Evolutionary conservation across 306 rosid species (phyloP).

Genomic region (Vachellia pachyceras): DNA sequence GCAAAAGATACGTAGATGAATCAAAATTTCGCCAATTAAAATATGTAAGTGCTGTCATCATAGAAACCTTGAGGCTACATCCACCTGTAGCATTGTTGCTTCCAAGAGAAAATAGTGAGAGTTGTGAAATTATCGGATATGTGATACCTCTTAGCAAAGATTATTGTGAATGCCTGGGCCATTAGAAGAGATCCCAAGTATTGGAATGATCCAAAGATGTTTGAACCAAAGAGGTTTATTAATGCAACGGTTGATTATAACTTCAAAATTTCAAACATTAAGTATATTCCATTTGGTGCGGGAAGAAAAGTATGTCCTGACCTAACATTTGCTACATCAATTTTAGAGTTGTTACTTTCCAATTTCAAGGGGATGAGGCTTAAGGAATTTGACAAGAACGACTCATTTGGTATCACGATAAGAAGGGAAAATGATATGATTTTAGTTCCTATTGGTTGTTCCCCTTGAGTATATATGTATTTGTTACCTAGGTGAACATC

Average conservation of each 20-base stretch:
- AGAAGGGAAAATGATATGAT: not conserved
- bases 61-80: not conserved
- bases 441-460: not conserved
- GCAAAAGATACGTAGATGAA: not conserved
- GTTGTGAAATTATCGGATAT: not conserved
- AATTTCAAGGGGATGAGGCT: not conserved
- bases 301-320: not conserved
- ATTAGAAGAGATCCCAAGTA: not conserved
- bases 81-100: not conserved
- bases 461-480: not conserved
- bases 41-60: not conserved
- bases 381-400: not conserved
- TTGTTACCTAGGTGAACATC: too few species aligned
- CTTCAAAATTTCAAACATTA: not conserved
- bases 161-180: not conserved
- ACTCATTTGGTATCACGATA: not conserved
- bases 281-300: not conserved
- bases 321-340: not conserved
- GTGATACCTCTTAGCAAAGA: not conserved
- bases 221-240: not conserved
- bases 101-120: constrained; percentile 1
- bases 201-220: not conserved
- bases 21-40: not conserved
- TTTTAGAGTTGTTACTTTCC: not conserved
- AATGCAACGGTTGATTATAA: not conserved